phyloP scores from a whole-genome alignment of 1,284 basidiomycete species.

The Moesziomyces sp. region DNA sequence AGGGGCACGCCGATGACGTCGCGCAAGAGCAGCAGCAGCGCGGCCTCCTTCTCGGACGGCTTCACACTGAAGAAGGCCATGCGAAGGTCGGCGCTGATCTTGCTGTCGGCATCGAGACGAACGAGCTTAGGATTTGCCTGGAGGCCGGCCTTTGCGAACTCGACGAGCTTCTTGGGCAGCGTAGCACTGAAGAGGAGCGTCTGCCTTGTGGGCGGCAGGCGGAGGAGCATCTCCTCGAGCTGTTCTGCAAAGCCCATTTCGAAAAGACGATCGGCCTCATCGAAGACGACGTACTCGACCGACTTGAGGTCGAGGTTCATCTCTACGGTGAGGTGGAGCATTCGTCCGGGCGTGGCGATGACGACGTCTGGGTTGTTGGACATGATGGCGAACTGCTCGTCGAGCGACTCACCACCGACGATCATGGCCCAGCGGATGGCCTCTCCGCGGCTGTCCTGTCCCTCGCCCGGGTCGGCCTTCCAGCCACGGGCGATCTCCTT shows the following conservation, averaged over 20 bases:
- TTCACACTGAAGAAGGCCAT: constrained; percentile 96
- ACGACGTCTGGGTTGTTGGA: constrained; percentile 81
- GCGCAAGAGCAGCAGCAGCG: constrained; percentile 82
- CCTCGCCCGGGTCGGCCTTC: constrained; percentile 68
- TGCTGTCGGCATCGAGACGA: constrained; percentile 92
- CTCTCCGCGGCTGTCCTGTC: constrained; percentile 72
- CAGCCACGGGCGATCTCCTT: constrained; percentile 86
- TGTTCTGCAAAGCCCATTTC: constrained; percentile 97
- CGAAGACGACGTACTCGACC: constrained; percentile 92
- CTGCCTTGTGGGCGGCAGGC: constrained; percentile 86
- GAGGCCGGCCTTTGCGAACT: constrained; percentile 96
- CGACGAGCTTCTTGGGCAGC: constrained; percentile 91
- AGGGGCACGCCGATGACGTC: constrained; percentile 87
- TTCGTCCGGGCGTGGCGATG: constrained; percentile 89
- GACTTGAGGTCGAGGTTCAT: constrained; percentile 94
- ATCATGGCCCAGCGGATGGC: constrained; percentile 89
- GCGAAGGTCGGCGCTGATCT: constrained; percentile 90
- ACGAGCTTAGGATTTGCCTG: constrained; percentile 89
- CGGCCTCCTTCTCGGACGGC: constrained; percentile 93
- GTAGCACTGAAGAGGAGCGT: constrained; percentile 96
- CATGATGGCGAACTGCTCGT: constrained; percentile 97
- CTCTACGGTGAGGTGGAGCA: constrained; percentile 94
- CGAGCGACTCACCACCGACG: constrained; percentile 93
- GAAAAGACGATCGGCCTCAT: constrained; percentile 96
- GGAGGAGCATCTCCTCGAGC: constrained; percentile 87